Evolutionary conservation across 2,329 filamentous ascomycete species (phyloP), one percentile per base, ranked within the genome.

Genomic region (Diaporthe vexans): DNA sequence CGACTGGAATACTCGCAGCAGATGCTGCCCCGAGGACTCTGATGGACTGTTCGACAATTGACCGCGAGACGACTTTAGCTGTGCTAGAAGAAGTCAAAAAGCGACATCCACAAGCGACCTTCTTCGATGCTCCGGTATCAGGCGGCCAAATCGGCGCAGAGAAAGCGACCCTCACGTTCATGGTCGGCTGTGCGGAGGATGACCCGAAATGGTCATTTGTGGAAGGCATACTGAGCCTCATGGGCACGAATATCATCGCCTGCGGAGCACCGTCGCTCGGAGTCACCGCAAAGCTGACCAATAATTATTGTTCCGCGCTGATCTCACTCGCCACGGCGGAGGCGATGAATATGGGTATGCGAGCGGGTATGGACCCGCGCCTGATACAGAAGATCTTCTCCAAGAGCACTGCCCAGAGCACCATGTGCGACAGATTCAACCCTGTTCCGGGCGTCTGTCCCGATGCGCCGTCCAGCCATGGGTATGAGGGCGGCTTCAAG

Each of bases 1-100:
- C 48, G 21, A 85, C 87, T 71, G 85, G 88, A 35, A 91, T 94
- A 80, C 85, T 93, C 35, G 58, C 74, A 10, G 72, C 76, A 15
- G 67, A 80, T 82, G 4, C 82, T 78, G 10, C 76, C 78, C 17
- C 82, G 81, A 73, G 86, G 11, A 83, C 94, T 37, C 93, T 94
- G 80, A 91, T 94, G 76, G 92, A 94, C 80, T 91, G 90, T 77
- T 94, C 92, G 15, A 94, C 92, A 2, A 94, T 94, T 78, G 92
- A 94, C 80, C 90, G 91, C 0, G 86, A 86, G 74, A 91, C 91
- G 0, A 93, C 91, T 8, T 71, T 74, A 24, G 51, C 73, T n/a
- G 77, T 79, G 7, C 71, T 72, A 6, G 74, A 73, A 11, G 43
- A 72, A 26, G 70, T 77, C 3, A 56, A 35, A 8, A 37, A 65